Evolutionary conservation across 129 eudicot species (phyloP).

Genomic region (Flaveria trinervia): DNA sequence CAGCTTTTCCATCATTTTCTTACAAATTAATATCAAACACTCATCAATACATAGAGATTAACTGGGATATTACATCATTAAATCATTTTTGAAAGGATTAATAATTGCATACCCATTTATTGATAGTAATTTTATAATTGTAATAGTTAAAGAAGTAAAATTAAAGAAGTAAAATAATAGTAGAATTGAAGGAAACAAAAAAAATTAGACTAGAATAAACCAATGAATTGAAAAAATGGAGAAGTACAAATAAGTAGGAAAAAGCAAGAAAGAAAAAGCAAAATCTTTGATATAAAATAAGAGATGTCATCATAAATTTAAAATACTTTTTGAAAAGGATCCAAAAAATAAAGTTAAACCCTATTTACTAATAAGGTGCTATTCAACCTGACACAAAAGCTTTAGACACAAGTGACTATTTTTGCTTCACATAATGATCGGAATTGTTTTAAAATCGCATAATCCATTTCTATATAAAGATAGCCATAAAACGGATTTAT

Average conservation of each 20-base stretch:
- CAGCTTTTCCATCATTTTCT: no score
- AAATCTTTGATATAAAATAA: not conserved
- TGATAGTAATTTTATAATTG: no score
- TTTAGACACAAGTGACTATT: not conserved
- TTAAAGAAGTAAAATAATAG: not conserved
- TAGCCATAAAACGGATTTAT: not conserved
- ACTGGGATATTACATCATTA: no score
- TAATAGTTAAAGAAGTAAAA: not conserved
- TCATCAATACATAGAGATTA: no score
- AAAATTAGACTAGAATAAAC: not conserved
- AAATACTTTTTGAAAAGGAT: not conserved
- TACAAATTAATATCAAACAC: no score
- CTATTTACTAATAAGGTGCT: slow-evolving; percentile 2
- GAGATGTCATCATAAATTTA: not conserved
- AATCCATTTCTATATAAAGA: not conserved
- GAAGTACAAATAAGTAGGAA: not conserved
- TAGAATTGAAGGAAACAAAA: not conserved
- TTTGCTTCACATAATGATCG: not conserved
- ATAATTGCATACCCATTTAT: no score
- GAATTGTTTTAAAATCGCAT: not conserved
- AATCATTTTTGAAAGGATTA: no score
- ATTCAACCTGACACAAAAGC: not conserved
- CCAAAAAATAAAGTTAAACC: not conserved
- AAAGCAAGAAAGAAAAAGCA: not conserved
- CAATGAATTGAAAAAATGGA: not conserved